These are phyloP conservation scores for Besnoitia besnoiti DNA, from an alignment of 169 alveolate species.

Conservation along the genomic window DNA sequence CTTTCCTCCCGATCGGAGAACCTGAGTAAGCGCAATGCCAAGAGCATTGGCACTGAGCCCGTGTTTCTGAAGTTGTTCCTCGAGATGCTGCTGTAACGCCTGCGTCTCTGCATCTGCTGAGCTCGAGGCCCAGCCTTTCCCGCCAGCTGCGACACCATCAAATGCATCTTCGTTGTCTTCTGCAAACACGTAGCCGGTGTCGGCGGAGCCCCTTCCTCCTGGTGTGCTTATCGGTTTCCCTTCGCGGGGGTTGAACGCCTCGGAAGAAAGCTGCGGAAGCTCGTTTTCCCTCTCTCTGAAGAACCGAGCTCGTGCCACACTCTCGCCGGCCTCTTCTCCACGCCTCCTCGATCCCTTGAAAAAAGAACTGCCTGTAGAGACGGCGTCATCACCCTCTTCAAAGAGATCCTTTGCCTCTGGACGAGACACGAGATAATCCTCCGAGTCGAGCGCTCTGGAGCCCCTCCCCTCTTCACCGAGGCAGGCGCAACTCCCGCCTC, in stretches of 20 bases:
- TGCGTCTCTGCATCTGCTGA: not conserved
- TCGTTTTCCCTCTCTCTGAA: not conserved
- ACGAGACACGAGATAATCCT: not conserved
- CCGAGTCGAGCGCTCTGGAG: not conserved
- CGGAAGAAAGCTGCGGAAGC: not conserved
- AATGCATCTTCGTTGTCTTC: too few species aligned
- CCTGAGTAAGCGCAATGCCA: not conserved
- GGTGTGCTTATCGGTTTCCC: not conserved
- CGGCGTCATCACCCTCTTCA: not conserved
- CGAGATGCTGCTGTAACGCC: slow-evolving; percentile 2
- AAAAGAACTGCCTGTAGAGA: not conserved
- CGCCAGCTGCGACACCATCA: not conserved
- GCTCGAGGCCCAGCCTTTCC: not conserved
- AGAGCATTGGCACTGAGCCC: not conserved
- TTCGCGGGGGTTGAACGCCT: not conserved
- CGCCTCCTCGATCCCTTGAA: not conserved
- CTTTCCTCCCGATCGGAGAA: slow-evolving; percentile 3
- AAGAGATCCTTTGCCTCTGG: not conserved
- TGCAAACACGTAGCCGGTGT: too few species aligned
- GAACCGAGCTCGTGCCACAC: not conserved
- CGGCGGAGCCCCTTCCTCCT: not conserved
- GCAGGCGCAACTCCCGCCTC: not conserved
- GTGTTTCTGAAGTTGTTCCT: slow-evolving; percentile 7
- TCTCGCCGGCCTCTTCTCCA: not conserved
- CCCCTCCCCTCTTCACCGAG: not conserved